These are phyloP conservation scores for Aspergillus pseudotamarii DNA, from an alignment of 2,329 filamentous ascomycete species.

Conservation along the genomic window DNA sequence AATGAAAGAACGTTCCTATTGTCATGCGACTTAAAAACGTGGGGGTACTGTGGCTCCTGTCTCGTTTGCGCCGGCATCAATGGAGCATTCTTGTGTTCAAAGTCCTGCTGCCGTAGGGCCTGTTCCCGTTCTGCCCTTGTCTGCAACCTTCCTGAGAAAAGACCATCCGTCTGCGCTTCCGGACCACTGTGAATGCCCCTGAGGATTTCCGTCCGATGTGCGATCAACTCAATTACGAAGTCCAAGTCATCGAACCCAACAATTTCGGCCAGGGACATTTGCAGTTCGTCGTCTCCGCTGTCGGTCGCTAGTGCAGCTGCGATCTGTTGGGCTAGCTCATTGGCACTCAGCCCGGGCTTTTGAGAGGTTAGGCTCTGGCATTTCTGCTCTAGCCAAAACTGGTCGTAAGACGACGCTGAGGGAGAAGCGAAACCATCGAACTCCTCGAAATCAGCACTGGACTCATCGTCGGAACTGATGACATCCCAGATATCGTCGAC, in stretches of 20 bases:
- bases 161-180: conserved; percentile 46
- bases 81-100: conserved; percentile 76
- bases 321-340: conserved; percentile 77
- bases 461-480: conserved; percentile 72
- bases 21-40: conserved; percentile 83
- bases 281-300: conserved; percentile 79
- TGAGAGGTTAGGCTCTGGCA: conserved; percentile 67
- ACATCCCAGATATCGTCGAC: conserved; percentile 92
- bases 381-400: conserved; percentile 70
- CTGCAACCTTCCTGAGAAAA: conserved; percentile 62
- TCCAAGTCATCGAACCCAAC: conserved; percentile 93
- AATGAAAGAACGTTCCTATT: conserved; percentile 84
- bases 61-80: conserved; percentile 72
- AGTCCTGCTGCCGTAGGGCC: conserved; percentile 73
- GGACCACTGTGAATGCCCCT: conserved; percentile 35
- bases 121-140: conserved; percentile 78
- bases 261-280: conserved; percentile 84
- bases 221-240: conserved; percentile 86
- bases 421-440: conserved; percentile 44
- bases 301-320: conserved; percentile 71
- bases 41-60: conserved; percentile 78
- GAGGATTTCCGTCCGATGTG: conserved; percentile 71
- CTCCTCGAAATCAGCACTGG: conserved; percentile 66
- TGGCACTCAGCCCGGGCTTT: conserved; percentile 67
- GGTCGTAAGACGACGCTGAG: conserved; percentile 51